Base-by-base conservation (phyloP, 2,329 filamentous ascomycete species). In the Aspergillus sergii region DNA sequence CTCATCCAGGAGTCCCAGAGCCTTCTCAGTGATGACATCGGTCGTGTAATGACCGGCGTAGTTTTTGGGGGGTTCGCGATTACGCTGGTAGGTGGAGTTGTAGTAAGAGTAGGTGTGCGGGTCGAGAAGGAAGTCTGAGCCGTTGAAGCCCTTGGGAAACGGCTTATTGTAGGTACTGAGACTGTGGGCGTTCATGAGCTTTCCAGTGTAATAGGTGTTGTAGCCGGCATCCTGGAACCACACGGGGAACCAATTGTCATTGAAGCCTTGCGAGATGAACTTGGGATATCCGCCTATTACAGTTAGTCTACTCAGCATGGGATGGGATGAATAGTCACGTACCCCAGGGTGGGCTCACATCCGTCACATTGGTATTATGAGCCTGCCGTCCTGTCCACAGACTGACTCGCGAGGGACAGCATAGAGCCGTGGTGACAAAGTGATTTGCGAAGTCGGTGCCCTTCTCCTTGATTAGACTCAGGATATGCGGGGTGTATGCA, bases 311-410 rank as follows among this genome's bases (percentile, higher is more conserved):
- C 34, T 50, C 19, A 39, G 51, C 21, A 46, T 36, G 19, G 2
- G 23, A 26, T 62, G 30, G 16, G 19, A n/a, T 41, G 16, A 3
- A 41, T 41, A 16, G 12, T 36, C 10, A 60, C 74, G 63, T 75
- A 83, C 82, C 84, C 63, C 85, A 85, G 12, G 84, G 85, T 55
- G 86, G 76, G 0, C 73, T 74, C 1, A 86, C 81, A 69, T 85
- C 82, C 0, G 89, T 91, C 1, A 91, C 87, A 67, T 91, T 91
- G 0, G 88, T 91, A 66, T 91, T 91, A 68, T 92, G 89, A 0
- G 89, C 87, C 8, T 86, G 83, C 69, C 85, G 86, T 0, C 89
- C 89, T 0, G 89, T 91, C 83, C 84, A 87, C 1, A 91, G 74
- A 16, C 84, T 86, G 2, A 89, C 89, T 2, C 89, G 81, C 0